These are phyloP conservation scores for Forsythia suspensa DNA, from an alignment of 257 asterid genomes.

Conservation along the genomic window DNA sequence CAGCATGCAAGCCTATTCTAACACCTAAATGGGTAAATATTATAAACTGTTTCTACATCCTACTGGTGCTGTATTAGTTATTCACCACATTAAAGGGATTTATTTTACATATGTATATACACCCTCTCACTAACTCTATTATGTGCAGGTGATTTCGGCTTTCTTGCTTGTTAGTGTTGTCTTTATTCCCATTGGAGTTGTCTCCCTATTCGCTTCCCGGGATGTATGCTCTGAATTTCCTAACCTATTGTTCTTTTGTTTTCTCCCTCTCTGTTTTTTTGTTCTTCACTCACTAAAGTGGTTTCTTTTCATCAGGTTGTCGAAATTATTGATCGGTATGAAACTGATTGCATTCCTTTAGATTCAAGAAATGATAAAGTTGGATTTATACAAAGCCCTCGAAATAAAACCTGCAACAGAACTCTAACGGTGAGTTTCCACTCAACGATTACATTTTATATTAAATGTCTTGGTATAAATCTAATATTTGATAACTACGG, in stretches of 20 bases:
- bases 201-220: slow-evolving; percentile 53
- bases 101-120: not conserved
- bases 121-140: slow-evolving; percentile 2
- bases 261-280: too few relatives aligned
- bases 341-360: slow-evolving; percentile 45
- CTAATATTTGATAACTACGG: not conserved
- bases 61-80: not conserved
- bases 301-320: slow-evolving; percentile 45
- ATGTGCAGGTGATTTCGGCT: slow-evolving; percentile 49
- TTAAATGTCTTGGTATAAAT: not conserved
- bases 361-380: slow-evolving; percentile 37
- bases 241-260: not conserved
- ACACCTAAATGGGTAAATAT: slow-evolving; percentile 55
- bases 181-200: slow-evolving; percentile 61
- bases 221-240: slow-evolving; percentile 36
- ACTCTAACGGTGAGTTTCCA: slow-evolving; percentile 32
- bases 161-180: slow-evolving; percentile 47
- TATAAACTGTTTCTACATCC: not conserved
- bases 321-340: slow-evolving; percentile 60
- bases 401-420: slow-evolving; percentile 43
- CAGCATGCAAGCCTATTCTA: slow-evolving; percentile 61
- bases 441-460: not conserved
- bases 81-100: not conserved
- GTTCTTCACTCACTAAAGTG: not conserved
- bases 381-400: slow-evolving; percentile 34